These are phyloP conservation scores for Blastobotrys terrestris DNA, from an alignment of 805 yeast species.

Conservation along the genomic window DNA sequence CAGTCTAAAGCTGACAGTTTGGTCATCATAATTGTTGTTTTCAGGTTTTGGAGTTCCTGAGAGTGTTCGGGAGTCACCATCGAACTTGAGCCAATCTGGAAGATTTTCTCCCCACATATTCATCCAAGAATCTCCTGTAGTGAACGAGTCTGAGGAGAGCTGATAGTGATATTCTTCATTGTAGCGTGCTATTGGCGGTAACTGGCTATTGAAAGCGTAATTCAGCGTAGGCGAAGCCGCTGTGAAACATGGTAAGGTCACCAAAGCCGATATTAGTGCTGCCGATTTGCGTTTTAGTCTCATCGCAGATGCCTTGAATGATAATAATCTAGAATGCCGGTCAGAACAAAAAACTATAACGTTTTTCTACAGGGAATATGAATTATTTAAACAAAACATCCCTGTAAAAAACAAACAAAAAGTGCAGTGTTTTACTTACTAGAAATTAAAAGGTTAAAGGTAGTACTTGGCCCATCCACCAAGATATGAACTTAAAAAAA, in stretches of 20 bases:
- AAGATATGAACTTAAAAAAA: not conserved
- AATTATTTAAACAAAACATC: not conserved
- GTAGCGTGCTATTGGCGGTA: slow-evolving; percentile 81
- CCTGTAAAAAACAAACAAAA: not conserved
- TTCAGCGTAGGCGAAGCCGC: slow-evolving; percentile 50
- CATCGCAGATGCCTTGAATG: not conserved
- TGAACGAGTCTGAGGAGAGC: slow-evolving; percentile 64
- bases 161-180: slow-evolving; percentile 56
- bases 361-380: not conserved
- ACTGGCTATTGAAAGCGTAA: slow-evolving; percentile 76
- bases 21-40: slow-evolving; percentile 36
- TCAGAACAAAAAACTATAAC: not conserved
- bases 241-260: not conserved
- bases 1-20: slow-evolving; percentile 45
- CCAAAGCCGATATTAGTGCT: not conserved
- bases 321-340: not conserved
- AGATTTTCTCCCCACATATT: slow-evolving; percentile 44
- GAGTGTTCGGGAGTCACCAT: slow-evolving; percentile 51
- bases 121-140: slow-evolving; percentile 38
- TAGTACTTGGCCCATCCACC: not conserved
- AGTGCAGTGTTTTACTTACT: not conserved
- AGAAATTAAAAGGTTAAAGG: not conserved
- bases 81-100: slow-evolving; percentile 80
- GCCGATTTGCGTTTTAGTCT: not conserved
- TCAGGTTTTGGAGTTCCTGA: slow-evolving; percentile 52